These are phyloP conservation scores for Tremella fuciformis DNA, from an alignment of 768 basidiomycete species.

Conservation along the genomic window DNA sequence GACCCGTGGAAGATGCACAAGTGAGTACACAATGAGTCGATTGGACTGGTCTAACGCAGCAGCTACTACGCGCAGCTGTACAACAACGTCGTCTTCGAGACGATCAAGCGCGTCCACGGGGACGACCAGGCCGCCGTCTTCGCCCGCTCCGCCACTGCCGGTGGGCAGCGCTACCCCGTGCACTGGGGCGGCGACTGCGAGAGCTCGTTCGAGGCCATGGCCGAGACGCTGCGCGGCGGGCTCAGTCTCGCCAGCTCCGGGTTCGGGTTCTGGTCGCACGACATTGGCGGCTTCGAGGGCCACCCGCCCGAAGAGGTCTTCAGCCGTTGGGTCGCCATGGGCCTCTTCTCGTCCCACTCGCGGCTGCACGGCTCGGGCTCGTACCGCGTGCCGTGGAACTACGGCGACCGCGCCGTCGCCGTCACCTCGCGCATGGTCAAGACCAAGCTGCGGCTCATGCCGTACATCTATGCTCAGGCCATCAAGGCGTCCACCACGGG, in stretches of 20 bases:
- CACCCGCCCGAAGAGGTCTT: slow-evolving; percentile 68
- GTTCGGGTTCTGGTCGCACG: slow-evolving; percentile 70
- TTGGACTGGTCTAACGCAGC: not conserved
- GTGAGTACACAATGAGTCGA: no score
- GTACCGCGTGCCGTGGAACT: slow-evolving; percentile 71
- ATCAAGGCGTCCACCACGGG: slow-evolving; percentile 48
- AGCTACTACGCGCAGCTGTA: slow-evolving; percentile 64
- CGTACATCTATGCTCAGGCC: slow-evolving; percentile 58
- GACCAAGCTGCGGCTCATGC: slow-evolving; percentile 70
- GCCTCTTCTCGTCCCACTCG: slow-evolving; percentile 71
- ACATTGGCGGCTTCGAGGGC: slow-evolving; percentile 77
- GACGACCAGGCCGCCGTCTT: slow-evolving; percentile 68
- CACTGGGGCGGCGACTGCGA: slow-evolving; percentile 65
- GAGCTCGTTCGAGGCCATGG: slow-evolving; percentile 74
- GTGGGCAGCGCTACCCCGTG: slow-evolving; percentile 59
- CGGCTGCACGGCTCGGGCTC: slow-evolving; percentile 70
- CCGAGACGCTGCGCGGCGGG: slow-evolving; percentile 65
- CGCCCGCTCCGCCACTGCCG: slow-evolving; percentile 65
- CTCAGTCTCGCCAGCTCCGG: slow-evolving; percentile 67
- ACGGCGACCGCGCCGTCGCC: slow-evolving; percentile 60
- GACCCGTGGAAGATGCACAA: slow-evolving; percentile 72
- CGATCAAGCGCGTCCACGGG: slow-evolving; percentile 62
- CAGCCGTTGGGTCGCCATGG: slow-evolving; percentile 73
- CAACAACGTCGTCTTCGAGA: slow-evolving; percentile 67
- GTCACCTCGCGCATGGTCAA: slow-evolving; percentile 58